Conservation (phyloP, 208 protist species). For the Wallacemonas collosoma region DNA sequence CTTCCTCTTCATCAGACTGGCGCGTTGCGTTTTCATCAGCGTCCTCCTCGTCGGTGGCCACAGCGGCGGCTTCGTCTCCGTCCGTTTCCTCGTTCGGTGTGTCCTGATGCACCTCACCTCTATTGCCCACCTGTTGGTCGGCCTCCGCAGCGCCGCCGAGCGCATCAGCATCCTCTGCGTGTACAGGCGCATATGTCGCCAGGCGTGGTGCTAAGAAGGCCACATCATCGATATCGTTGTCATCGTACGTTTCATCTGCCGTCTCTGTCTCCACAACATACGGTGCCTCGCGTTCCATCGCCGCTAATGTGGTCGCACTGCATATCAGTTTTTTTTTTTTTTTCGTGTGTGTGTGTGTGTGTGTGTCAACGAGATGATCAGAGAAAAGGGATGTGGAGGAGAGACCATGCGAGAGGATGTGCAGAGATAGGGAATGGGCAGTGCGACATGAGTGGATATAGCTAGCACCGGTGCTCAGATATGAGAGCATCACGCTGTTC, state of each 20-base stretch:
- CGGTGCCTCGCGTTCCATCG: neutral
- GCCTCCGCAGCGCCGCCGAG: neutral
- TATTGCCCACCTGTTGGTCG: conserved; percentile 12
- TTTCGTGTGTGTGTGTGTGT: neutral
- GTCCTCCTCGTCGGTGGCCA: neutral
- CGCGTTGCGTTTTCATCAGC: too few relatives aligned
- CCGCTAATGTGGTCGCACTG: neutral
- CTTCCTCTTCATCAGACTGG: neutral
- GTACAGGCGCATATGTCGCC: conserved; percentile 29
- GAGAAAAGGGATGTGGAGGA: too few relatives aligned
- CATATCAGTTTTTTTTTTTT: neutral
- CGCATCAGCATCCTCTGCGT: neutral
- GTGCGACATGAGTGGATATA: too few relatives aligned
- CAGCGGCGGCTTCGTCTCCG: conserved; percentile 2
- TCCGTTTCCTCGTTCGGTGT: conserved; percentile 15
- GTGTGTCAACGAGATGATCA: too few relatives aligned
- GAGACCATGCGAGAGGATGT: too few relatives aligned
- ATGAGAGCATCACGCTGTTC: too few relatives aligned
- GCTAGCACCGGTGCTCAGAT: too few relatives aligned
- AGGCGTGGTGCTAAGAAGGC: conserved; percentile 59
- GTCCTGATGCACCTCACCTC: conserved; percentile 1
- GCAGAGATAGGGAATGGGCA: too few relatives aligned
- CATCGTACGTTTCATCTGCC: conserved; percentile 25
- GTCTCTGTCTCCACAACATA: conserved; percentile 12
- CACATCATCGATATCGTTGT: conserved; percentile 24